Percentiles rank a stretch among this genome's conserved stretches.
Conservation (phyloP, 164 flowering plant species). For the Brasenia schreberi region DNA sequence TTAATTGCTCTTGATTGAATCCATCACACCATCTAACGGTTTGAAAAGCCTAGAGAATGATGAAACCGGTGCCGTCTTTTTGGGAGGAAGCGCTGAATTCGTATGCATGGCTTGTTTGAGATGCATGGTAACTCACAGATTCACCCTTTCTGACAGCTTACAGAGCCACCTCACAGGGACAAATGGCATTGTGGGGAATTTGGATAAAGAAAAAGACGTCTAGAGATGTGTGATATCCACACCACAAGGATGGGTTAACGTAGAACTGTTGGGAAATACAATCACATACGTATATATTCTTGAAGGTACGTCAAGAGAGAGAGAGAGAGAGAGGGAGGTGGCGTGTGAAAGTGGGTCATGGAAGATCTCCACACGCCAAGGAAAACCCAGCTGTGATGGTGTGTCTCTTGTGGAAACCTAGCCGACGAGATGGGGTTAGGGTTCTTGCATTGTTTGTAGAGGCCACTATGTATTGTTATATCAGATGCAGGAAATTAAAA, state of each 20-base stretch:
- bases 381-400: conserved; percentile 10
- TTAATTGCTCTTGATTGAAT: not conserved
- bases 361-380: conserved; percentile 6
- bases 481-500: too few relatives aligned
- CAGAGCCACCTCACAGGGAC: not conserved
- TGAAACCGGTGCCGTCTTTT: not conserved
- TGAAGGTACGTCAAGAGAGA: not conserved
- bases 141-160: not conserved
- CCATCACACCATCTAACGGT: not conserved
- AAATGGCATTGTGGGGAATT: not conserved
- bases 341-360: conserved; percentile 20
- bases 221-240: not conserved
- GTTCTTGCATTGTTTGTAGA: not conserved
- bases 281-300: not conserved
- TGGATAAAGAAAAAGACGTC: not conserved
- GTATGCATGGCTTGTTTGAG: not conserved
- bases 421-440: conserved; percentile 1
- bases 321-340: conserved; percentile 4
- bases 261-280: not conserved
- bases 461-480: not conserved
- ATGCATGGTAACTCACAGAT: not conserved
- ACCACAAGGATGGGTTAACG: not conserved
- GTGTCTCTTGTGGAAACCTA: conserved; percentile 6
- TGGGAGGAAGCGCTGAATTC: not conserved
- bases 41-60: not conserved